These are phyloP conservation scores for Mycena pura DNA, from an alignment of 768 basidiomycete genomes.

Conservation along the genomic window DNA sequence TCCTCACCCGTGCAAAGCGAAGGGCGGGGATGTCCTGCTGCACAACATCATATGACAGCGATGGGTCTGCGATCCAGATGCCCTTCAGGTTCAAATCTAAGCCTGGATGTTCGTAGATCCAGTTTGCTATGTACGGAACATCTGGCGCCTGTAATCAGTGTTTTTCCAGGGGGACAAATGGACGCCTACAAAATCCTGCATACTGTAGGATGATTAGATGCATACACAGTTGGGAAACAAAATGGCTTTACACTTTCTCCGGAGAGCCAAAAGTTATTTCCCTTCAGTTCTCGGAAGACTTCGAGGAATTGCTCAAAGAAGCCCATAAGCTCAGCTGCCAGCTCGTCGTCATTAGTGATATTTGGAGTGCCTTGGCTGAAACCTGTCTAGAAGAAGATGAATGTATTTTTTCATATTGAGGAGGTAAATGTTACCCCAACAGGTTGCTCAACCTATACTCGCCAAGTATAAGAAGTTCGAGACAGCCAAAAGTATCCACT, in stretches of 20 bases:
- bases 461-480: neutral
- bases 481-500: neutral
- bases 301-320: conserved; percentile 72
- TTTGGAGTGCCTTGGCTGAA: conserved; percentile 72
- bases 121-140: conserved; percentile 69
- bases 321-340: conserved; percentile 56
- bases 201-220: conserved; percentile 49
- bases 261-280: conserved; percentile 66
- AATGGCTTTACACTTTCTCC: conserved; percentile 66
- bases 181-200: conserved; percentile 66
- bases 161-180: neutral
- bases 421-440: conserved; percentile 51
- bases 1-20: conserved; percentile 53
- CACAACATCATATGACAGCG: conserved; percentile 56
- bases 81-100: conserved; percentile 61
- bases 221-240: neutral
- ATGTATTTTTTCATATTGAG: neutral
- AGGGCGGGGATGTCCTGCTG: conserved; percentile 73
- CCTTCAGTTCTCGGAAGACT: conserved; percentile 70
- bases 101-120: conserved; percentile 70
- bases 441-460: conserved; percentile 62
- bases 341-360: conserved; percentile 63
- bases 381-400: conserved; percentile 51
- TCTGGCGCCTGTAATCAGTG: conserved; percentile 27
- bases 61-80: conserved; percentile 65